Evolutionary conservation across 768 basidiomycete species (phyloP).

Genomic region (Inosperma sp.): DNA sequence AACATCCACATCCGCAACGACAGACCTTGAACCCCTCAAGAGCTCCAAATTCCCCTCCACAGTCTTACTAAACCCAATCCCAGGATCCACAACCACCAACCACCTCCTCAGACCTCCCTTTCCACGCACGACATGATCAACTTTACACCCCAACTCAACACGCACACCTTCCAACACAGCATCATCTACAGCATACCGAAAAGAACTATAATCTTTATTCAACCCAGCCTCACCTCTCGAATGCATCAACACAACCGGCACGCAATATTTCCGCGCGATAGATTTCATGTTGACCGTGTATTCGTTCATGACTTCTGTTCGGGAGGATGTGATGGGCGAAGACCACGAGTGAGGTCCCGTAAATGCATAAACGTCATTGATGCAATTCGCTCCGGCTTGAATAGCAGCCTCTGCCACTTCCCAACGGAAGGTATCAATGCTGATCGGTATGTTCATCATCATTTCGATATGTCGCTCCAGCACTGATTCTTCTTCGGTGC

Average conservation of each 20-base stretch:
- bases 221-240: constrained; percentile 77
- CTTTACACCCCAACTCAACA: constrained; percentile 65
- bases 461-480: constrained; percentile 21
- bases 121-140: constrained; percentile 60
- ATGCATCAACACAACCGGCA: constrained; percentile 92
- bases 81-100: constrained; percentile 88
- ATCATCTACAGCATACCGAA: constrained; percentile 33
- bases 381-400: constrained; percentile 80
- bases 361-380: constrained; percentile 90
- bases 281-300: constrained; percentile 58
- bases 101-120: constrained; percentile 75
- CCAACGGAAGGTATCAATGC: constrained; percentile 86
- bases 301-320: constrained; percentile 29
- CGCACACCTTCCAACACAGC: constrained; percentile 64
- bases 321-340: constrained; percentile 9
- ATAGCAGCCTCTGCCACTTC: constrained; percentile 73
- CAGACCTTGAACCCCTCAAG: constrained; percentile 44
- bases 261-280: constrained; percentile 57
- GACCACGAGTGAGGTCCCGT: constrained; percentile 53
- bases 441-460: constrained; percentile 47
- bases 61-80: constrained; percentile 91
- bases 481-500: background rate
- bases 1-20: constrained; percentile 41
- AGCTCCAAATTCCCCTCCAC: constrained; percentile 68
- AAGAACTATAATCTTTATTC: constrained; percentile 60